Base-by-base conservation (phyloP, 768 basidiomycete genomes). In the Hericium erinaceus region DNA sequence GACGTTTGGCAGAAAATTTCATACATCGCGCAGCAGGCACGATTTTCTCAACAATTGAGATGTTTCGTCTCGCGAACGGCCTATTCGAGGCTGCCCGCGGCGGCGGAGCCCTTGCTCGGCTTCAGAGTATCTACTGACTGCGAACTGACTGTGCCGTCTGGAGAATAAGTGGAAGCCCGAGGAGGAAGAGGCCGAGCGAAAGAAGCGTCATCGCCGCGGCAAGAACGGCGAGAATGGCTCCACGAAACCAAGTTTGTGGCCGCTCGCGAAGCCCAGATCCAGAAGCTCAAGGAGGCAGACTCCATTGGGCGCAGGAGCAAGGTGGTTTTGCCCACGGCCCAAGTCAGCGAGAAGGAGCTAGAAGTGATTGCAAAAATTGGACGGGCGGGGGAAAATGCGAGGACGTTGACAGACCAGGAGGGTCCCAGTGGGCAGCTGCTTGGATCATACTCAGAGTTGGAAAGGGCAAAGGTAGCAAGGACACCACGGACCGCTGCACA, bases 331-430 rank as follows among this genome's bases (percentile, higher is more conserved):
- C 97, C 97, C 0, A 73, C 75, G 24, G 92, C 95, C 6, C 97
- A 99, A 65, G 97, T 99, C 15, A 90, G 92, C 9, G 97, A 99
- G 72, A 73, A 79, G 2, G 97, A 99, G 71, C 72, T 99, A 53
- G 97, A 98, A 73, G 94, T 98, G 62, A 98, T 99, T 60, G 95
- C 97, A 62, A 99, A 98, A 76, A 98, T 98, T 66, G 97, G 97
- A 0, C 84, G 90, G 68, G 88, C 89, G 0, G 87, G 92, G 3
- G 94, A 95, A 73, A 87, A 81, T 64, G 90, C 95, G 16, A 87
- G 93, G 68, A 83, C 88, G 4, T 67, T 98, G 63, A 93, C 94
- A 9, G 85, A 86, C 24, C 92, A 89, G 7, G 87, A 81, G 54
- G 91, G 91, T 62, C 89, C 92, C 12, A 93, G 86, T 58, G 86